phyloP scores from a whole-genome alignment of 495 filamentous ascomycete species.

The Amorphotheca resinae region DNA sequence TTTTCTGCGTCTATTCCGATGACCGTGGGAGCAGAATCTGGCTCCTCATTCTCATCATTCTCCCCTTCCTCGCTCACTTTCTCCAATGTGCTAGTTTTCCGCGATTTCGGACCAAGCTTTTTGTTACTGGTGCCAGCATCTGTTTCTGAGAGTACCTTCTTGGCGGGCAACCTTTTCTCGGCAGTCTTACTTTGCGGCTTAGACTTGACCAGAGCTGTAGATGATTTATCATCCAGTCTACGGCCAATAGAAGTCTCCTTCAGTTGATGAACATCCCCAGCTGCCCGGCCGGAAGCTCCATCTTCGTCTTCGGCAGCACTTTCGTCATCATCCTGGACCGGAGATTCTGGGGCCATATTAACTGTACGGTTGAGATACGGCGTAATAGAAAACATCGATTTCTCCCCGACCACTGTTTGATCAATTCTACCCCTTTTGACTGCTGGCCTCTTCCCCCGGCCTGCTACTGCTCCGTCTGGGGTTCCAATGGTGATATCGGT shows the following conservation, averaged over 20 bases:
- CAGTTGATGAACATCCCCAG: not conserved
- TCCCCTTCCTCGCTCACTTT: slow-evolving; percentile 16
- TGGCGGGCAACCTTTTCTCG: slow-evolving; percentile 1
- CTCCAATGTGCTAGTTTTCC: slow-evolving; percentile 9
- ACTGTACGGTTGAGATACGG: slow-evolving; percentile 76
- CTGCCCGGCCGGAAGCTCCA: not conserved
- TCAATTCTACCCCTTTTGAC: slow-evolving; percentile 36
- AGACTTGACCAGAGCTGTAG: not conserved
- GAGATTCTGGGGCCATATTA: slow-evolving; percentile 36
- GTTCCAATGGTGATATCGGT: slow-evolving; percentile 47
- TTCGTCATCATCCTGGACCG: slow-evolving; percentile 5
- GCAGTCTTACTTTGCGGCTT: slow-evolving; percentile 3
- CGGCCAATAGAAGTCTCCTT: not conserved
- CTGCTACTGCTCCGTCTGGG: slow-evolving; percentile 43
- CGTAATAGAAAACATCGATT: slow-evolving; percentile 85
- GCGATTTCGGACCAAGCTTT: slow-evolving; percentile 6
- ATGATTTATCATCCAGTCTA: not conserved
- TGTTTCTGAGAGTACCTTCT: slow-evolving; percentile 9
- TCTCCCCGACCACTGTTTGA: slow-evolving; percentile 56
- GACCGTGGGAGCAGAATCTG: not conserved
- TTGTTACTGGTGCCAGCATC: slow-evolving; percentile 7
- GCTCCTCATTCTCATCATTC: slow-evolving; percentile 8
- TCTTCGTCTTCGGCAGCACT: slow-evolving; percentile 1
- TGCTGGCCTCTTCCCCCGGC: slow-evolving; percentile 21
- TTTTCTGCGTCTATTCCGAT: not conserved